phyloP scores from a whole-genome alignment of 345 rosid species.

The Raphanus raphanistrum region DNA sequence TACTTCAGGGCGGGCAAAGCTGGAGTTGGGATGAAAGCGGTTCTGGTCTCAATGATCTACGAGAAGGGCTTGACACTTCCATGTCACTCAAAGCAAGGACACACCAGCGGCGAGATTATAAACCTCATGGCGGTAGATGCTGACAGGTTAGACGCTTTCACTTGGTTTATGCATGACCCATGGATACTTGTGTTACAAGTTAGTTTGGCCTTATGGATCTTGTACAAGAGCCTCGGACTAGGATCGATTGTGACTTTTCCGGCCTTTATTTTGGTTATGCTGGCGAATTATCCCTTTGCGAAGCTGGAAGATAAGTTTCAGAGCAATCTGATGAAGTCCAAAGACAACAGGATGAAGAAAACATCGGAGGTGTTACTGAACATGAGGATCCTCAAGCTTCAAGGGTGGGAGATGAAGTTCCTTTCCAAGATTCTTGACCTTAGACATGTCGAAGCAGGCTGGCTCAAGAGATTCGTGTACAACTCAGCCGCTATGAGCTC shows the following conservation, averaged over 20 bases:
- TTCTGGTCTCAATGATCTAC: neutral
- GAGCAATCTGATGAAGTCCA: neutral
- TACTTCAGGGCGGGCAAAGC: neutral
- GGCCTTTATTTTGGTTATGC: neutral
- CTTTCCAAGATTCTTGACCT: neutral
- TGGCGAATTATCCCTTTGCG: neutral
- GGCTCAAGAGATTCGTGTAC: neutral
- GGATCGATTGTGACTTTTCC: neutral
- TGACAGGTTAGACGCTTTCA: neutral
- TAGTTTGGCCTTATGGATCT: neutral
- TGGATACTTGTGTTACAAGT: neutral
- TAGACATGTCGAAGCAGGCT: neutral
- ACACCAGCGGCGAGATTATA: neutral
- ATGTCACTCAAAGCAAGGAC: neutral
- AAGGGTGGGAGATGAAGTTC: neutral
- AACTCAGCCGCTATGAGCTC: neutral
- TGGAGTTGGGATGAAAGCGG: neutral
- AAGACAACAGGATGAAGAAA: constrained; percentile 1
- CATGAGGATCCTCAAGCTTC: neutral
- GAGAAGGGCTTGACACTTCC: neutral
- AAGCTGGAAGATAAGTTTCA: neutral
- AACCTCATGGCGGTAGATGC: neutral
- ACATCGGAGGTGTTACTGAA: neutral
- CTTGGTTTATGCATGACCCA: neutral
- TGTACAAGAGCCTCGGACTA: neutral